Evolutionary conservation across 192 early-diverging fungal species (phyloP), one percentile per base, ranked within the genome.

Genomic region (Borealophlyctis nickersoniae): DNA sequence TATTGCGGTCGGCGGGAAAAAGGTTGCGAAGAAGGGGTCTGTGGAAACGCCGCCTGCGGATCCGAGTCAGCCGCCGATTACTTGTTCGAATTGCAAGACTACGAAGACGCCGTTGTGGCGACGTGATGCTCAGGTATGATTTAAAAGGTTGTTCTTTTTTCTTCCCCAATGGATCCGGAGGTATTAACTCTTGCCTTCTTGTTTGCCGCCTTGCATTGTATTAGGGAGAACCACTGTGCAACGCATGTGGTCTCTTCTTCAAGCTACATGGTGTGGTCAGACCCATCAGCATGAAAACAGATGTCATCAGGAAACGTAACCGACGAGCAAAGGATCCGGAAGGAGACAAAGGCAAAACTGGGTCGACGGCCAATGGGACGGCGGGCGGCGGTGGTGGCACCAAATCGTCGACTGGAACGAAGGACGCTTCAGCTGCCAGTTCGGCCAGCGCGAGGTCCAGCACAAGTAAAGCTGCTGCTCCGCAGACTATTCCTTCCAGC

Each of bases 71-170:
- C 58, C 52, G 26, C 52, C 26, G 35, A 60, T 30, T 27, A n/a
- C 35, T 0, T 95, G 93, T 69, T 77, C 69, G 35, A 94, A 97
- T 77, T 98, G 95, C 74, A 45, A 62, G 16, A 93, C 91, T 1
- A 92, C 87, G 30, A 89, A 87, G n/a, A 99, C 97, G 2, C 89
- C 94, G 0, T 80, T 99, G 29, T 99, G 97, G 97, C 87, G 97
- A 3, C 78, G 94, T n/a, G 87, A 94, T 71, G 85, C 88, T 7
- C 80, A 87, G 49, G n/a, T n/a, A n/a, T n/a, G n/a, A n/a, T n/a
- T n/a, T n/a, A n/a, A n/a, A n/a, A n/a, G n/a, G n/a, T n/a, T n/a
- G n/a, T n/a, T n/a, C n/a, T n/a, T n/a, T n/a, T n/a, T n/a, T n/a
- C n/a, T n/a, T n/a, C n/a, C n/a, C n/a, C n/a, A n/a, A n/a, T n/a